Evolutionary conservation across 2,329 filamentous ascomycete genomes (phyloP), one percentile per base, ranked within the genome.

Genomic region (Penicillium thymicola): DNA sequence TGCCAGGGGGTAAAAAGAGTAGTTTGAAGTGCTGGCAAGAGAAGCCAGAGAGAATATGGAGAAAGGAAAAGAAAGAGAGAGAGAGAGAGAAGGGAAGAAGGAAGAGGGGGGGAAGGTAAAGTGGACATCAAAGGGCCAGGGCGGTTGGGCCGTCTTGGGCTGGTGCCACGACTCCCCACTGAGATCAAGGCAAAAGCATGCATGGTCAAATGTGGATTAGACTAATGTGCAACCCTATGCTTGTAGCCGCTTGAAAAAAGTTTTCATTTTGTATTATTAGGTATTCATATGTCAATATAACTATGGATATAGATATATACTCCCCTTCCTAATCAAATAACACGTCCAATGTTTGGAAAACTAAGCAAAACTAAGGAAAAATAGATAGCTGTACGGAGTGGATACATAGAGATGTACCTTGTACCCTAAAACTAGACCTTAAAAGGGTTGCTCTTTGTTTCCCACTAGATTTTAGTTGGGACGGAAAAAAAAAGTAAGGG

Each of bases 161-260:
- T 72, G 74, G 74, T 74, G 74, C 74, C 73, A 76, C 74, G 73
- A 75, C 70, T 66, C 69, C 70, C 72, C 67, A 69, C 69, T 52
- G 45, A 54, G 59, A 63, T 65, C 59, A 62, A 61, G 61, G 63
- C 60, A 56, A 60, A 66, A 68, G 65, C 65, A 66, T 66, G 67
- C 67, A 69, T 55, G 62, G 56, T 63, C 67, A 47, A 68, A 69
- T 67, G 61, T 52, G 69, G 68, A 62, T 69, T 69, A 67, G 65
- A 52, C 28, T 37, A 37, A 51, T 57, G 49, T 57, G 49, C 52
- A 54, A 54, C 58, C 59, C 60, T 61, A 52, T 52, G 50, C 49
- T 53, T 49, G 55, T 64, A 59, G 59, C 63, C 63, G 59, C 59
- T 51, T 49, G 27, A 32, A 32, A 32, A 27, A 40, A 40, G 7